Conservation (phyloP, 345 rosid species). For the Cardamine occulta region DNA sequence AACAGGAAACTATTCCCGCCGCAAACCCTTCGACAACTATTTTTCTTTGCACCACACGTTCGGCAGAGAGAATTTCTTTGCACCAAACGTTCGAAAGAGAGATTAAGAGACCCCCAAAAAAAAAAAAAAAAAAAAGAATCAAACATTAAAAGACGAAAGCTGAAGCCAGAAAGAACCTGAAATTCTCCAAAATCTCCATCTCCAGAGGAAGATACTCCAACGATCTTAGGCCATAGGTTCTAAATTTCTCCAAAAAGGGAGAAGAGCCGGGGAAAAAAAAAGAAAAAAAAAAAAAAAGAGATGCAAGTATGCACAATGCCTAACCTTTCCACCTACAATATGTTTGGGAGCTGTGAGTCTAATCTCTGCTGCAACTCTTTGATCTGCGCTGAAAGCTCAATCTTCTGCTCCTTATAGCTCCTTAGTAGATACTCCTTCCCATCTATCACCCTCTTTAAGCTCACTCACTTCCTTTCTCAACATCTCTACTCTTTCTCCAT, state of each 20-base stretch:
- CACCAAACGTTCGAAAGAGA: conserved; percentile 16
- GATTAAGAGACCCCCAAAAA: neutral
- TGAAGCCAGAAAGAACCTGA: conserved; percentile 15
- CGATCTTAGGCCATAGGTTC: conserved; percentile 18
- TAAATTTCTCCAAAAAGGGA: conserved; percentile 13
- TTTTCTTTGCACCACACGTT: conserved; percentile 37
- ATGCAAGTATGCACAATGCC: conserved; percentile 63
- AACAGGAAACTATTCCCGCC: neutral
- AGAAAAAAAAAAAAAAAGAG: neutral
- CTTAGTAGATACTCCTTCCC: conserved; percentile 83
- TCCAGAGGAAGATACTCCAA: conserved; percentile 4
- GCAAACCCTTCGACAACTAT: conserved; percentile 21
- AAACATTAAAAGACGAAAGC: conserved; percentile 32
- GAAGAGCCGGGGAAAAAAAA: neutral
- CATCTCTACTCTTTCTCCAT: conserved; percentile 66
- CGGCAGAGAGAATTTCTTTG: no score
- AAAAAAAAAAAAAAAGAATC: neutral
- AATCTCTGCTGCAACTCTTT: conserved; percentile 89
- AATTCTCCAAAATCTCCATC: conserved; percentile 11
- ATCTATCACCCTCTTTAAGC: conserved; percentile 85
- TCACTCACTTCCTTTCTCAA: conserved; percentile 86
- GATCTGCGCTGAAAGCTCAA: conserved; percentile 77
- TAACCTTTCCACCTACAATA: conserved; percentile 69
- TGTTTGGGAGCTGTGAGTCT: conserved; percentile 84
- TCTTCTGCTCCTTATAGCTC: conserved; percentile 88